phyloP scores from a whole-genome alignment of 495 filamentous ascomycete genomes.

The Beverwykella pulmonaria region DNA sequence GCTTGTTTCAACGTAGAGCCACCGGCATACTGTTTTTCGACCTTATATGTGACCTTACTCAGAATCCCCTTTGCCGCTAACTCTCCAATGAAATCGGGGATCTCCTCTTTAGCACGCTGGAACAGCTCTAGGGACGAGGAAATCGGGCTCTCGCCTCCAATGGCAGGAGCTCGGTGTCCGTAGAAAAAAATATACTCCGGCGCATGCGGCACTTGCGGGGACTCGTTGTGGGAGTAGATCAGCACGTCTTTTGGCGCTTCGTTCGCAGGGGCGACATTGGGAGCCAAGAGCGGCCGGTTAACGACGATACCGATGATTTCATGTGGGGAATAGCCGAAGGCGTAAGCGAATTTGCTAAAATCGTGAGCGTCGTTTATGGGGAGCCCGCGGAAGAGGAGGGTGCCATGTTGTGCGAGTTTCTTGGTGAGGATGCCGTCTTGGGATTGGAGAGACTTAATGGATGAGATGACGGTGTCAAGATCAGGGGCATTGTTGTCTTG shows the following conservation, averaged over 20 bases:
- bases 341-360: conserved; percentile 58
- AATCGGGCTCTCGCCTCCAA: conserved; percentile 57
- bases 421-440: conserved; percentile 40
- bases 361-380: conserved; percentile 45
- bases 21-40: conserved; percentile 50
- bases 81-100: conserved; percentile 54
- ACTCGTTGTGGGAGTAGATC: conserved; percentile 61
- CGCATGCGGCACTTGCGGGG: conserved; percentile 56
- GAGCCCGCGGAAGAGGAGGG: conserved; percentile 48
- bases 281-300: conserved; percentile 53
- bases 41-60: conserved; percentile 52
- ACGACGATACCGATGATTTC: conserved; percentile 62
- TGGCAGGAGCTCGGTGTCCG: conserved; percentile 43
- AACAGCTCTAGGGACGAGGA: conserved; percentile 58
- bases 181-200: conserved; percentile 60
- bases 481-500: conserved; percentile 4
- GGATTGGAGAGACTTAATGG: conserved; percentile 38
- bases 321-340: conserved; percentile 57
- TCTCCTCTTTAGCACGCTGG: conserved; percentile 50
- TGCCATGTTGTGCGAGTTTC: conserved; percentile 46
- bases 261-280: conserved; percentile 58
- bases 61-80: conserved; percentile 53
- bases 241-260: conserved; percentile 55
- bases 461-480: conserved; percentile 44
- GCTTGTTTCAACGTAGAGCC: conserved; percentile 57